A percentile compares a stretch with the other conserved stretches of the same genome.
phyloP scores from a whole-genome alignment of 2,329 filamentous ascomycete genomes.

The Aspergillus flavus region DNA sequence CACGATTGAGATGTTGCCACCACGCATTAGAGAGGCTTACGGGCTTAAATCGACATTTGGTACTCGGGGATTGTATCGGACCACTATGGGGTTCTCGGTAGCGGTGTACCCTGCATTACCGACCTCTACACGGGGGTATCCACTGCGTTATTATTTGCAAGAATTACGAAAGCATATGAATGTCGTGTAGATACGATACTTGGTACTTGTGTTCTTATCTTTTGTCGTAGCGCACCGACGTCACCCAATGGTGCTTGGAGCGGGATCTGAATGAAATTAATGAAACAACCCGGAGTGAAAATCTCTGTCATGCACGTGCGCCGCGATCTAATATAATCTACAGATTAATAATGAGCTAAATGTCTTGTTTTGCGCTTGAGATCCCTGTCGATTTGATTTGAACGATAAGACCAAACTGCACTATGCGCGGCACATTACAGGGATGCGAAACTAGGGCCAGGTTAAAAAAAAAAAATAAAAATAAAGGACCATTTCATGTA shows the following conservation, averaged over 20 bases:
- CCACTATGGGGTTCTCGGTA: conserved; percentile 35
- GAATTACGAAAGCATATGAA: conserved; percentile 32
- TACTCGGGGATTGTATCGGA: conserved; percentile 32
- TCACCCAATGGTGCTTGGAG: not conserved
- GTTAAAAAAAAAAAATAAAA: not conserved
- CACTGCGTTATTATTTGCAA: conserved; percentile 35
- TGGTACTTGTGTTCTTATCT: not conserved
- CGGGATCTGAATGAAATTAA: not conserved
- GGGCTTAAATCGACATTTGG: conserved; percentile 32
- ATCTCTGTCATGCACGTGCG: not conserved
- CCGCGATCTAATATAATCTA: not conserved
- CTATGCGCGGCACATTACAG: not conserved
- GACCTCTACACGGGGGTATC: conserved; percentile 31
- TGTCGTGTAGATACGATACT: conserved; percentile 19
- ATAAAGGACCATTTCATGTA: not conserved
- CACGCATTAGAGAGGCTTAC: conserved; percentile 35
- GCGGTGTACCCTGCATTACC: conserved; percentile 39
- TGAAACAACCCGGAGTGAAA: not conserved
- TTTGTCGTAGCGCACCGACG: conserved; percentile 7
- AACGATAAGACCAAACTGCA: not conserved
- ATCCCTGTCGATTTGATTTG: not conserved
- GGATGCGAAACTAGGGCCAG: not conserved
- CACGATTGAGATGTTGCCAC: conserved; percentile 40
- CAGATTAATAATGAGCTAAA: not conserved
- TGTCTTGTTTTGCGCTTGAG: not conserved